These are phyloP conservation scores for Paraconiothyrium brasiliense DNA, from an alignment of 2,329 filamentous ascomycete genomes.

Conservation along the genomic window DNA sequence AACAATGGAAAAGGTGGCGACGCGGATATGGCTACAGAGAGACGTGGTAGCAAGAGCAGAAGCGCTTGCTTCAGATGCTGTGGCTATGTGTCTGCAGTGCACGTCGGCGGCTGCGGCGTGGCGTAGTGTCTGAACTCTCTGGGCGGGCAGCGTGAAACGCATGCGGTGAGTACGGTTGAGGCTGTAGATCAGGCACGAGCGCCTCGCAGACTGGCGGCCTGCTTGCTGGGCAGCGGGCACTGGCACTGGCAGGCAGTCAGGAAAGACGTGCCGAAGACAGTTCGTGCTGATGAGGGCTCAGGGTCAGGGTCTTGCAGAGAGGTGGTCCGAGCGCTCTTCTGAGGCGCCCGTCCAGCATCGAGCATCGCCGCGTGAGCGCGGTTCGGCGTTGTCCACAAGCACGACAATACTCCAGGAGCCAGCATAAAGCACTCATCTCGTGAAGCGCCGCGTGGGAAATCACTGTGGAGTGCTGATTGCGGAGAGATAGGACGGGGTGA, in stretches of 20 bases:
- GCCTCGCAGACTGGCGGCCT: too few relatives aligned
- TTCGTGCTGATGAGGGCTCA: neutral
- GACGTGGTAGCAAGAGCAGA: neutral
- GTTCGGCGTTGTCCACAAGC: neutral
- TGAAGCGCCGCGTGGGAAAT: neutral
- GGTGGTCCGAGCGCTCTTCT: neutral
- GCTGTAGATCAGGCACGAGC: neutral
- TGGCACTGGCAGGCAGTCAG: neutral
- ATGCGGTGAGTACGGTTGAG: neutral
- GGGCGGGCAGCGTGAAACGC: slow-evolving; percentile 1
- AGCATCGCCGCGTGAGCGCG: neutral
- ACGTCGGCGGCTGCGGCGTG: slow-evolving; percentile 11
- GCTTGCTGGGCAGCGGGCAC: neutral
- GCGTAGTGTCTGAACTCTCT: neutral
- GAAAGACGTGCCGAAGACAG: neutral
- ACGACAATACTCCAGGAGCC: neutral
- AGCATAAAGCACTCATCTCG: slow-evolving; percentile 7
- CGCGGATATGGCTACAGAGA: neutral
- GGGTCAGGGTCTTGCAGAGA: neutral
- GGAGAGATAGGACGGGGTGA: slow-evolving; percentile 8
- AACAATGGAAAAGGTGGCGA: neutral
- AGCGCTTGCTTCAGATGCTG: neutral
- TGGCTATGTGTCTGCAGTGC: slow-evolving; percentile 9
- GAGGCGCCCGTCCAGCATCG: slow-evolving; percentile 3
- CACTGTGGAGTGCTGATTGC: slow-evolving; percentile 1